phyloP scores from a whole-genome alignment of 305 asterid genomes.

The Fraxinus xanthoxyloides region DNA sequence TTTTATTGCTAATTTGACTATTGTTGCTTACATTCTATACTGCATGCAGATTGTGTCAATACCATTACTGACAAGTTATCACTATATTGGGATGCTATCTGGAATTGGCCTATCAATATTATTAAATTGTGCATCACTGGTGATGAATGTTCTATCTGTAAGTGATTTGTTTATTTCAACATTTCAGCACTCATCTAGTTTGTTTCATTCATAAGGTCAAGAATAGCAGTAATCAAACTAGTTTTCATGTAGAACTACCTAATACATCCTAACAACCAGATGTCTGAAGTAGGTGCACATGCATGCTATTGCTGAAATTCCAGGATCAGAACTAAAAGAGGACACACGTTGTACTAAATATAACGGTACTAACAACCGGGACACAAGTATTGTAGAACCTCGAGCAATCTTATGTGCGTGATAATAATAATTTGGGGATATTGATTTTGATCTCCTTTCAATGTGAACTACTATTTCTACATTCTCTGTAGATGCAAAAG shows the following conservation, averaged over 20 bases:
- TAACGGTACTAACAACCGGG: neutral
- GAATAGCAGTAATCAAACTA: neutral
- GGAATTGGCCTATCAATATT: constrained; percentile 22
- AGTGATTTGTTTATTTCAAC: constrained; percentile 24
- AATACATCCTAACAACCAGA: neutral
- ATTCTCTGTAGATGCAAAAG: neutral
- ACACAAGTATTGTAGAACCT: neutral
- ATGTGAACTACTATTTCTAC: neutral
- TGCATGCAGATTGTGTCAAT: constrained; percentile 58
- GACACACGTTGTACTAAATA: neutral
- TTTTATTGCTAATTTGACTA: neutral
- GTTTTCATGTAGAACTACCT: neutral
- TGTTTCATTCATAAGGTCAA: neutral
- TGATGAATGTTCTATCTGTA: constrained; percentile 57
- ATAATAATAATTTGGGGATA: neutral
- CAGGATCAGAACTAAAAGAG: neutral
- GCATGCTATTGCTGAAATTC: neutral
- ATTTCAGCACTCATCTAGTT: neutral
- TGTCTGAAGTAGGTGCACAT: neutral
- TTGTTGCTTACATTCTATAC: neutral
- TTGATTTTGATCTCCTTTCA: neutral
- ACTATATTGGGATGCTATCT: constrained; percentile 31
- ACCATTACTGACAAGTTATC: constrained; percentile 43
- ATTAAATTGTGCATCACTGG: constrained; percentile 27
- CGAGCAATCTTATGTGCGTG: neutral